Evolutionary conservation across 257 asterid genomes (phyloP), one percentile per base, ranked within the genome.

Genomic region (Ligustrum vulgare): DNA sequence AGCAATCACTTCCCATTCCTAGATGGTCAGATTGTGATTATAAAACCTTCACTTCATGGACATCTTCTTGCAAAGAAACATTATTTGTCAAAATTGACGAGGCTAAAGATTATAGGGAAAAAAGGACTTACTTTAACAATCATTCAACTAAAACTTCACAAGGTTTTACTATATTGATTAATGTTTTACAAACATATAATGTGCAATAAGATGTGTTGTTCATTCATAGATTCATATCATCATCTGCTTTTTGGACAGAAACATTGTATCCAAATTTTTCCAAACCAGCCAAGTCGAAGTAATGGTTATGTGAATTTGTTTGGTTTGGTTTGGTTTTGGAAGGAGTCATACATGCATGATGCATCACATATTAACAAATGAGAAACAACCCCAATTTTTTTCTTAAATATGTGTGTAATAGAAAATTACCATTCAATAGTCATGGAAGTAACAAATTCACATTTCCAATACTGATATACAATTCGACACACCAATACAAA

Each of bases 1-100:
- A 75, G n/a, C 84, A 75, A 20, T 65, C 78, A 0, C 80, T 79
- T 9, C 86, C 85, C 0, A 35, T 75, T 13, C 94, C 94, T 0
- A 75, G 99, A 76, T 95, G 99, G 99, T 93, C 98, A 0, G 99
- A 95, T 66, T 95, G 99, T 70, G 96, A n/a, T n/a, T n/a, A n/a
- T n/a, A n/a, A n/a, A 91, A 93, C 91, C 8, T 95, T 98, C 81
- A 87, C 84, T 37, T 83, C 94, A 0, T 89, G 97, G 98, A 76
- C 89, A 8, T 75, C 91, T 23, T 81, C 89, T 33, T 72, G 78
- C 81, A 83, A 82, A 39, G 93, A 93, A 25, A 75, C 89, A 0
- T 91, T 93, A 16, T 93, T 71, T 69, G 99, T 95, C 67, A 88
- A 87, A 75, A 84, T 82, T 5, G 89, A 85, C 4, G 99, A 97